Conservation (phyloP, 2,329 filamentous ascomycete species). For the Clarireedia monteithiana region DNA sequence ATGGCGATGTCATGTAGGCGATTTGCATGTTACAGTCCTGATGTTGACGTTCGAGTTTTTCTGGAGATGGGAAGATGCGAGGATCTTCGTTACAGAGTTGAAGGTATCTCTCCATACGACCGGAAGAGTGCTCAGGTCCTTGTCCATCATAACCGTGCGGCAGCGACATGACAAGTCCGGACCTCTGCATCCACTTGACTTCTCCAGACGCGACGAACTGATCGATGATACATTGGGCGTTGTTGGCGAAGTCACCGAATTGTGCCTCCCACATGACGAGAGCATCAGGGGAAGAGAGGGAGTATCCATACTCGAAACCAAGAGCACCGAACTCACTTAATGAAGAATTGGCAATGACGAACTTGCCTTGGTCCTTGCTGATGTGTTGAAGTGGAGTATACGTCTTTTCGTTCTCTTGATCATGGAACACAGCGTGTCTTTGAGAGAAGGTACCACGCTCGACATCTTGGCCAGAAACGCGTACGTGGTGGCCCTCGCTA, state of each 20-base stretch:
- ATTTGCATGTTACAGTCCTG: conserved; percentile 99
- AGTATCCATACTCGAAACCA: conserved; percentile 98
- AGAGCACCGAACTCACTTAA: conserved; percentile 64
- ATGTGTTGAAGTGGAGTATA: conserved; percentile 90
- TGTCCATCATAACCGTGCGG: conserved; percentile 98
- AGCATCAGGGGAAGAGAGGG: conserved; percentile 89
- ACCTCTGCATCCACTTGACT: conserved; percentile 97
- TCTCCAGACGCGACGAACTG: conserved; percentile 98
- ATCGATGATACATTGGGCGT: conserved; percentile 97
- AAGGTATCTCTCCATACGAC: conserved; percentile 92
- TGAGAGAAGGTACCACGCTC: conserved; percentile 99
- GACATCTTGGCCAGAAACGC: conserved; percentile 96
- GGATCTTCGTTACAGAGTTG: conserved; percentile 98
- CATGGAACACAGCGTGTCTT: conserved; percentile 92
- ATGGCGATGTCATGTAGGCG: conserved; percentile 90
- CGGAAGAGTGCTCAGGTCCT: conserved; percentile 96
- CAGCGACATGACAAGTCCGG: conserved; percentile 89
- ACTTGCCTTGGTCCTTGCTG: conserved; percentile 85
- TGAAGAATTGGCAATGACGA: conserved; percentile 96
- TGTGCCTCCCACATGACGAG: conserved; percentile 99
- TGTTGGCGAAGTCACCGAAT: conserved; percentile 99
- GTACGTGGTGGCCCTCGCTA: conserved; percentile 90
- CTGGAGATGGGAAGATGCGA: conserved; percentile 76
- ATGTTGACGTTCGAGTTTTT: conserved; percentile 93
- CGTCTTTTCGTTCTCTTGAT: conserved; percentile 88